Base-by-base conservation (phyloP, 1,284 basidiomycete genomes). In the Trametes sp. region DNA sequence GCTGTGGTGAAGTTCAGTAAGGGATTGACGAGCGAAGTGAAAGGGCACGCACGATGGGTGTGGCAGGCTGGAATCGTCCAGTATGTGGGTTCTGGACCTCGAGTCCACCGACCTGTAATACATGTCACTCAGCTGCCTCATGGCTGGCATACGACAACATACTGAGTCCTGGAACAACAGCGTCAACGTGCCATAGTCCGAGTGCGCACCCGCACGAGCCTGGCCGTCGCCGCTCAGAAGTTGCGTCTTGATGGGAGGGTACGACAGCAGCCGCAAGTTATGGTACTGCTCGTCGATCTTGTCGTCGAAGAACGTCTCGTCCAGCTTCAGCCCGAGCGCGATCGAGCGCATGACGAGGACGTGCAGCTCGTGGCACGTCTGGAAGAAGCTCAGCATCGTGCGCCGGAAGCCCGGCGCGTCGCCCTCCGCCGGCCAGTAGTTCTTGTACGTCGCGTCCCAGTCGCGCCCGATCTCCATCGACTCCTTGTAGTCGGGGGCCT, bases 151-250 rank as follows among this genome's bases (percentile, higher is more conserved):
- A 7, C 29, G n/a, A 42, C 9, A 14, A 72, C 81, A 58, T 70
- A 87, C 88, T 23, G 81, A 81, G 72, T 94, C 93, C 76, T 95
- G 94, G 79, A 95, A 95, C 9, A 96, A 81, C 21, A 96, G 78
- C 0, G 94, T 95, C 69, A 94, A 76, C 19, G 92, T 91, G 5
- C 94, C 94, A 69, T 95, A 95, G 75, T 94, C 92, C 85, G 89
- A 91, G 72, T 94, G 93, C 26, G 90, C 87, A 21, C 91, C 92
- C 23, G 91, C 92, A 45, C 92, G 82, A n/a, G 90, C 86, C 71
- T 91, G 88, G 0, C 90, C 90, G 2, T 90, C 86, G 48, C 80
- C 75, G 24, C 80, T 77, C 51, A 93, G 78, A n/a, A 87, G 68
- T 42, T 80, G 76, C 5, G 83, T 82, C 66, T 84, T 84, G 62